A percentile compares a stretch with the other conserved stretches of the same genome.
Evolutionary conservation across 495 filamentous ascomycete genomes (phyloP).

Genomic region (Platismatia glauca): DNA sequence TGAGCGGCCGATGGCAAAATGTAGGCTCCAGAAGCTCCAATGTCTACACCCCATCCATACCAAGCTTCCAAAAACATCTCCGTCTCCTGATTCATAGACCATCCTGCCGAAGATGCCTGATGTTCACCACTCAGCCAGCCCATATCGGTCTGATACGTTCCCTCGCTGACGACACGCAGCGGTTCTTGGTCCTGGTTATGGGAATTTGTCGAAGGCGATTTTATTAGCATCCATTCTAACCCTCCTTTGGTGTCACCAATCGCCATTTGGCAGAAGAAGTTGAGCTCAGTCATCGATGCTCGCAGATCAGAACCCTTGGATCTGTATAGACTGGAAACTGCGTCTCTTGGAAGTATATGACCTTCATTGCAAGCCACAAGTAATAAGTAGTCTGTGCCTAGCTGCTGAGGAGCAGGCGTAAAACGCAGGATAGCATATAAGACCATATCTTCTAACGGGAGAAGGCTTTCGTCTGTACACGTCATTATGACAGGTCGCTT

Average conservation of each 20-base stretch:
- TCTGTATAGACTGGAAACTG: slow-evolving; percentile 60
- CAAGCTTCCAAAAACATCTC: slow-evolving; percentile 46
- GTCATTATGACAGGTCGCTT: slow-evolving; percentile 91
- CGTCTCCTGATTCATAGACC: slow-evolving; percentile 34
- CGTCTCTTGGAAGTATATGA: slow-evolving; percentile 61
- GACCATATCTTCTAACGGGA: slow-evolving; percentile 61
- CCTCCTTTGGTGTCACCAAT: slow-evolving; percentile 84
- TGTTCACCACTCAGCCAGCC: slow-evolving; percentile 60
- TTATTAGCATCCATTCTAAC: slow-evolving; percentile 78
- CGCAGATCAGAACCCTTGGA: slow-evolving; percentile 63
- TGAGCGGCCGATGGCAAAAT: background rate
- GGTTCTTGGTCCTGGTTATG: slow-evolving; percentile 54
- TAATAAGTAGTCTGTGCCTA: slow-evolving; percentile 71
- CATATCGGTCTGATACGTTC: slow-evolving; percentile 70
- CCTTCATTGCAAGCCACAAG: slow-evolving; percentile 85
- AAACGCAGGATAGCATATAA: slow-evolving; percentile 87
- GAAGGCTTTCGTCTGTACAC: slow-evolving; percentile 74
- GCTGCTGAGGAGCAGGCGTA: slow-evolving; percentile 52
- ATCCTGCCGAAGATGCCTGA: slow-evolving; percentile 17
- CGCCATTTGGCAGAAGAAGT: slow-evolving; percentile 95
- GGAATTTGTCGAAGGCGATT: slow-evolving; percentile 62
- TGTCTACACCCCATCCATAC: slow-evolving; percentile 46
- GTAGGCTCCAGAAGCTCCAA: slow-evolving; percentile 9
- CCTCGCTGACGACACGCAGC: slow-evolving; percentile 73
- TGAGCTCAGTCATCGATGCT: slow-evolving; percentile 72